These are phyloP conservation scores for Lentinus brumalis DNA, from an alignment of 768 basidiomycete genomes.

Conservation along the genomic window DNA sequence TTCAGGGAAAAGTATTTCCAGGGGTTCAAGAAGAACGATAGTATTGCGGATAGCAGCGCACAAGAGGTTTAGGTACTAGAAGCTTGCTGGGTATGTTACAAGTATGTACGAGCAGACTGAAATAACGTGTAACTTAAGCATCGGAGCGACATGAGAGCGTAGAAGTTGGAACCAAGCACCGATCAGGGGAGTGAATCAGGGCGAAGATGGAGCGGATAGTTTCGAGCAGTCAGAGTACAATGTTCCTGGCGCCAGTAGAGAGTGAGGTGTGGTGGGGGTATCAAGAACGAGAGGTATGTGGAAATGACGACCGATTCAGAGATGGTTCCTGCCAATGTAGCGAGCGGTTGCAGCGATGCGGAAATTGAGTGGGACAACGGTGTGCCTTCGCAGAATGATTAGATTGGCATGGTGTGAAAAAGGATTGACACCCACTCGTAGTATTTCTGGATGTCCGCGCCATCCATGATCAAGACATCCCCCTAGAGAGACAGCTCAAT, in stretches of 20 bases:
- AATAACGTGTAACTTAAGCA: not conserved
- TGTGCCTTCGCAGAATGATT: conserved; percentile 51
- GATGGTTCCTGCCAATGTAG: conserved; percentile 43
- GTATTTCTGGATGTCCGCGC: conserved; percentile 60
- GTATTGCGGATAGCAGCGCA: not conserved
- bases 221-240: no score
- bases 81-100: not conserved
- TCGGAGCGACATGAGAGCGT: not conserved
- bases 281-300: not conserved
- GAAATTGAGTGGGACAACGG: conserved; percentile 73
- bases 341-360: conserved; percentile 82
- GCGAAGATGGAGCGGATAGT: no score
- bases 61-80: not conserved
- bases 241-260: no score
- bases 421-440: conserved; percentile 58
- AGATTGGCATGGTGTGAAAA: no score
- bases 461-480: conserved; percentile 80
- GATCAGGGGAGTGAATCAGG: no score
- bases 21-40: conserved; percentile 59
- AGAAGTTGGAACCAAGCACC: no score
- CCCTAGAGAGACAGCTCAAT: conserved; percentile 48
- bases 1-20: conserved; percentile 90
- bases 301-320: not conserved
- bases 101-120: not conserved
- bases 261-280: not conserved